Evolutionary conservation across 1,284 basidiomycete species (phyloP).

Genomic region (Cutaneotrichosporon arboriforme): DNA sequence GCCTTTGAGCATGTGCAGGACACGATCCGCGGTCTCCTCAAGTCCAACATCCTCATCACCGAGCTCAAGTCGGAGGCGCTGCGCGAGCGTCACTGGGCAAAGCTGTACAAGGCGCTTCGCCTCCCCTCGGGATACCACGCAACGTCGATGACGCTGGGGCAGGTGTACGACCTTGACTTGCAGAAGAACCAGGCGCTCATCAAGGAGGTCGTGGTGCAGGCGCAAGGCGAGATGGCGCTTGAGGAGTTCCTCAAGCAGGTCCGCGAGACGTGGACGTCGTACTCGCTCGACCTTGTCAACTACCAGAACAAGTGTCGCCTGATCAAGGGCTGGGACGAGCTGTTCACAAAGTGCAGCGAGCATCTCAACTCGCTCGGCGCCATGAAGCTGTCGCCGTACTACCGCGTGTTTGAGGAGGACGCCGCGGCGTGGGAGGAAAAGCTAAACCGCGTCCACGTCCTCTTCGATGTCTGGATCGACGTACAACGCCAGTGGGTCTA

Average conservation of each 20-base stretch:
- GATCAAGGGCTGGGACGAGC: conserved; percentile 95
- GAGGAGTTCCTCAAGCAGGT: conserved; percentile 93
- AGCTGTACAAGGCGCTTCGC: conserved; percentile 87
- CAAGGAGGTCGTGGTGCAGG: conserved; percentile 92
- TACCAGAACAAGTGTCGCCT: conserved; percentile 98
- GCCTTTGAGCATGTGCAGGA: conserved; percentile 99
- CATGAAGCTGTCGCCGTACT: conserved; percentile 96
- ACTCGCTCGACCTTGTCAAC: conserved; percentile 92
- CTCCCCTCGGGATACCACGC: conserved; percentile 60
- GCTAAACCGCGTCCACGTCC: conserved; percentile 86
- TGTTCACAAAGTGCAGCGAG: conserved; percentile 93
- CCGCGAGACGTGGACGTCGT: conserved; percentile 94
- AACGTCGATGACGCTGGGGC: conserved; percentile 84
- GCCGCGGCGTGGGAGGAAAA: conserved; percentile 91
- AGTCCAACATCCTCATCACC: conserved; percentile 79
- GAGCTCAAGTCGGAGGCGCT: conserved; percentile 97
- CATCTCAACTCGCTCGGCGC: conserved; percentile 92
- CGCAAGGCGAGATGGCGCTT: conserved; percentile 97
- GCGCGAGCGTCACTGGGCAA: conserved; percentile 97
- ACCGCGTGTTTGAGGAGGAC: conserved; percentile 95
- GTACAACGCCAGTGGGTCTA: conserved; percentile 99
- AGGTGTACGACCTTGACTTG: conserved; percentile 95
- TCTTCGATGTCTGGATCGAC: conserved; percentile 99
- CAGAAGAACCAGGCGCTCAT: conserved; percentile 86
- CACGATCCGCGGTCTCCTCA: conserved; percentile 73